Conservation (phyloP, 106 monocot genomes). For the Dactylorhiza incarnata region DNA sequence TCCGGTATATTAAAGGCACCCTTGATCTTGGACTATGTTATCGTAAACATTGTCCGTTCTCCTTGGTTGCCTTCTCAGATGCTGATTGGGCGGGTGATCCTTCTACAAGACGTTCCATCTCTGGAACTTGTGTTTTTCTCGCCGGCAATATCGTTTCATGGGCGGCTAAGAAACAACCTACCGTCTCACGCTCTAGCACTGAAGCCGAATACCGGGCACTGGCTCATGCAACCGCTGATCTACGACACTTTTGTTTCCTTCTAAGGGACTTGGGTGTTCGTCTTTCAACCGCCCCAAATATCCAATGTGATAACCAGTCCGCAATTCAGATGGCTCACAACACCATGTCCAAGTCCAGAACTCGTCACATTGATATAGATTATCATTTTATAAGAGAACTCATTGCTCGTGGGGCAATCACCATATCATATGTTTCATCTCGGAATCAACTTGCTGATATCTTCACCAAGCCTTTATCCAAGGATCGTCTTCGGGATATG, state of each 20-base stretch:
- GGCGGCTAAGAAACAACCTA: no score
- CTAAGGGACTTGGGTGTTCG: not conserved
- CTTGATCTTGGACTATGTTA: no score
- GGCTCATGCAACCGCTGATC: not conserved
- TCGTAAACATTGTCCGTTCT: no score
- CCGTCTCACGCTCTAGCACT: no score
- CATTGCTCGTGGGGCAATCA: not conserved
- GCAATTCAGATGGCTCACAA: not conserved
- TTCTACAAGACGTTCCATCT: no score
- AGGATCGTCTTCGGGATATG: not conserved
- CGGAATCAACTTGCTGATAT: not conserved
- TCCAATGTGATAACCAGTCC: not conserved
- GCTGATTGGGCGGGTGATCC: no score
- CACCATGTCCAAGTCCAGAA: not conserved
- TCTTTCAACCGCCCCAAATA: not conserved
- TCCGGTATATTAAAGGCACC: no score
- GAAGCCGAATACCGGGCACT: not conserved
- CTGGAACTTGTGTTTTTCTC: no score
- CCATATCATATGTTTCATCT: not conserved
- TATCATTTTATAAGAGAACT: not conserved
- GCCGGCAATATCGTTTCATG: no score
- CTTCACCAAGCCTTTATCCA: not conserved
- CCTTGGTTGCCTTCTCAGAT: no score
- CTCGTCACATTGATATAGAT: not conserved
- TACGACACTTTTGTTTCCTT: not conserved